Percentiles rank a stretch among this genome's conserved stretches.
phyloP scores from a whole-genome alignment of 2,329 filamentous ascomycete species.

The Penicillium aurantiogriseum region DNA sequence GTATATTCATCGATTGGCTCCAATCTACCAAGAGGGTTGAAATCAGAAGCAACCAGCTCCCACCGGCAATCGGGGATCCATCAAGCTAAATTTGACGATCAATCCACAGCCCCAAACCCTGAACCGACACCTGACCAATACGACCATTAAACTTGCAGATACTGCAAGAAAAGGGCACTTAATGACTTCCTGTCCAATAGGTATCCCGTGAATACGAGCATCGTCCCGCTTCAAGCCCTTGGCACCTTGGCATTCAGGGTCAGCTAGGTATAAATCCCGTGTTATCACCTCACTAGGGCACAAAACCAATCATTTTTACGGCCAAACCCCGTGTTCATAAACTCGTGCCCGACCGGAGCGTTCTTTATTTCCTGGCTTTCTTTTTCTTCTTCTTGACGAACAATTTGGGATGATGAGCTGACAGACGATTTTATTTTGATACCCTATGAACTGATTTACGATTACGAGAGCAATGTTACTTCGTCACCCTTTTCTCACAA shows the following conservation, averaged over 20 bases:
- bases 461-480: background rate
- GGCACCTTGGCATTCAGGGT: slow-evolving; percentile 8
- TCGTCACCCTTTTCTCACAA: background rate
- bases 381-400: background rate
- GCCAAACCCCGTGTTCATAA: background rate
- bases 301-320: background rate
- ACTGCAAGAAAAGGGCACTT: background rate
- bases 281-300: background rate
- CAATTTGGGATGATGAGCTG: background rate
- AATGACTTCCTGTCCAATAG: background rate
- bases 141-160: background rate
- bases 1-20: background rate
- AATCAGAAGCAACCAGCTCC: background rate
- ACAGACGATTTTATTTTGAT: background rate
- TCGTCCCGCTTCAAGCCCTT: background rate
- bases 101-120: background rate
- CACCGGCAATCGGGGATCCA: background rate
- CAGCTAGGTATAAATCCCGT: background rate
- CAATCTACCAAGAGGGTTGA: background rate
- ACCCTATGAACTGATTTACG: background rate
- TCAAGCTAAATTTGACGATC: no score
- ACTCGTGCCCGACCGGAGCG: no score
- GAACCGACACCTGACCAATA: background rate
- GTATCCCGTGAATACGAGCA: background rate
- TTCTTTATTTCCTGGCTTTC: background rate